Evolutionary conservation across 257 asterid species (phyloP).

Genomic region (Solanum corneliomulleri): DNA sequence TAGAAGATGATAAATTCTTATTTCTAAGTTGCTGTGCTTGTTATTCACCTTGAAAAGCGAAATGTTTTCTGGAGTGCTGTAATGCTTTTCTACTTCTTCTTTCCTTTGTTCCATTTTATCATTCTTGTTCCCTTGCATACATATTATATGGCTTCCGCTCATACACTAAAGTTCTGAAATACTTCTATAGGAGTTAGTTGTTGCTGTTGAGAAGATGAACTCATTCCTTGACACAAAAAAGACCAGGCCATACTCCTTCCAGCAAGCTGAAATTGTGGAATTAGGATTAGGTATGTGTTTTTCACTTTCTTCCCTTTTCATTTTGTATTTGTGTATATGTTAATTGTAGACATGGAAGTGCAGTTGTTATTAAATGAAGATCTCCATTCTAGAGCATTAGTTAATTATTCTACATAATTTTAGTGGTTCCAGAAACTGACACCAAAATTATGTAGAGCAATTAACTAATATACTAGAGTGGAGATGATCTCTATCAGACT

Average conservation of each 20-base stretch:
- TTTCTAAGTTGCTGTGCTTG: background rate
- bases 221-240: conserved; percentile 31
- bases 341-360: background rate
- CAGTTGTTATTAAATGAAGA: background rate
- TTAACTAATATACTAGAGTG: background rate
- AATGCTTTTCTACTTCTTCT: background rate
- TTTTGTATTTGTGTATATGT: background rate
- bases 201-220: conserved; percentile 63
- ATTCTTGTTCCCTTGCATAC: background rate
- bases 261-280: conserved; percentile 55
- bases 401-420: background rate
- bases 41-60: background rate
- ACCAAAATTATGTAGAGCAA: background rate
- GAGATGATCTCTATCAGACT: background rate
- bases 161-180: background rate
- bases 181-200: conserved; percentile 47
- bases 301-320: background rate
- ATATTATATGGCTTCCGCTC: background rate
- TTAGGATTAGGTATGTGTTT: conserved; percentile 48
- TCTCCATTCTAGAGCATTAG: background rate
- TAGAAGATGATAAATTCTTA: background rate
- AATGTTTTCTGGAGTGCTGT: background rate
- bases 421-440: background rate
- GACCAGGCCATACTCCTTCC: conserved; percentile 23
- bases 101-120: background rate